Percentiles rank a stretch among this genome's conserved stretches.
Conservation (phyloP, 768 basidiomycete species). For the Albatrellus ellisii region DNA sequence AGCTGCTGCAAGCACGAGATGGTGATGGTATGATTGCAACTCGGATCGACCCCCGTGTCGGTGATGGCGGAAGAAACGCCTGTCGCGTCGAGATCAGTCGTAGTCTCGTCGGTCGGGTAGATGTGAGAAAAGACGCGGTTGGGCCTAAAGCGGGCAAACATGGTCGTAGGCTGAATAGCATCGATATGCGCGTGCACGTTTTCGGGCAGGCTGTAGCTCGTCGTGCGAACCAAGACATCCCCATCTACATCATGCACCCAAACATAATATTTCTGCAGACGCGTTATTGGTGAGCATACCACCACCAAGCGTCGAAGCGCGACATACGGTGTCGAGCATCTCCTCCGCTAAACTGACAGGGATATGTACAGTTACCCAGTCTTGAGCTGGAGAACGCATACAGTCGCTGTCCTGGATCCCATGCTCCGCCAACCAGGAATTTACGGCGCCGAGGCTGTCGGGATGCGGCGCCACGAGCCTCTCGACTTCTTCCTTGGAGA, state of each 20-base stretch:
- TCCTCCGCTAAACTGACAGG: conserved; percentile 42
- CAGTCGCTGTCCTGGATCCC: conserved; percentile 36
- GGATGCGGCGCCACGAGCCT: conserved; percentile 40
- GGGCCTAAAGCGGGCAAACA: conserved; percentile 34
- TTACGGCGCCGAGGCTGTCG: conserved; percentile 33
- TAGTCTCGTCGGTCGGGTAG: neutral
- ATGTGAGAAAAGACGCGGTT: conserved; percentile 20
- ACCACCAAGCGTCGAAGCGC: neutral
- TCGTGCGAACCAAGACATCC: conserved; percentile 43
- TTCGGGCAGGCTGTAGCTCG: conserved; percentile 44
- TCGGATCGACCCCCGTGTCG: conserved; percentile 19
- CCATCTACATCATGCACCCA: conserved; percentile 39
- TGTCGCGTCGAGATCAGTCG: neutral
- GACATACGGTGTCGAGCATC: conserved; percentile 42
- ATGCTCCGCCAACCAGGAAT: conserved; percentile 39
- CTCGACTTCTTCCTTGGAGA: conserved; percentile 50
- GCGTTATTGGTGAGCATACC: neutral
- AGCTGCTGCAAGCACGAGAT: conserved; percentile 22
- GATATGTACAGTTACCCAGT: conserved; percentile 44
- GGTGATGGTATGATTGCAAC: conserved; percentile 24
- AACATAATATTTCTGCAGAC: conserved; percentile 36
- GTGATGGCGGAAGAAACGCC: too few species aligned
- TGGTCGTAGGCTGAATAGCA: conserved; percentile 53
- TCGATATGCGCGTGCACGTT: conserved; percentile 42
- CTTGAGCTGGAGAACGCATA: conserved; percentile 40